Conservation (phyloP, 148 eudicot species). For the Chenopodium album region DNA sequence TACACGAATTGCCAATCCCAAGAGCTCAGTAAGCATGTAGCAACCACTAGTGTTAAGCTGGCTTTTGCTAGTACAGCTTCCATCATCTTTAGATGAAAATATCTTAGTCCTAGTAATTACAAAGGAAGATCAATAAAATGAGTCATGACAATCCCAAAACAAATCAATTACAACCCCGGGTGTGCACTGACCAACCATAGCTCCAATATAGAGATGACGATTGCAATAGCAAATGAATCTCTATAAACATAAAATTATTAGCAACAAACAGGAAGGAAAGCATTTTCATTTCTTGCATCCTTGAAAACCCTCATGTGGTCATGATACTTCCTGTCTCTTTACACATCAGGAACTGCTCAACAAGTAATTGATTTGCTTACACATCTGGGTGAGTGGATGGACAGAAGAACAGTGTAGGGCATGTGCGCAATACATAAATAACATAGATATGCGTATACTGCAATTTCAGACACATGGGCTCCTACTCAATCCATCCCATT, state of each 20-base stretch:
- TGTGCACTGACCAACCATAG: background rate
- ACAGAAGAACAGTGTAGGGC: no score
- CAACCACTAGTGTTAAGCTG: background rate
- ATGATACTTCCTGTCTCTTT: no score
- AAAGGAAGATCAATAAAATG: background rate
- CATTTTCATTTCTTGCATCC: background rate
- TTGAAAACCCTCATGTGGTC: background rate
- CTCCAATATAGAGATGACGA: background rate
- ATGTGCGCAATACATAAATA: no score
- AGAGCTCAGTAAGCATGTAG: background rate
- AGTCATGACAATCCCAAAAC: background rate
- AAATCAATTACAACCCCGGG: background rate
- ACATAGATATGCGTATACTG: no score
- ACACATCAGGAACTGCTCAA: background rate
- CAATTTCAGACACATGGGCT: background rate
- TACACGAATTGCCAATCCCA: background rate
- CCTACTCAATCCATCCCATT: constrained; percentile 9
- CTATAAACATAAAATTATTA: background rate
- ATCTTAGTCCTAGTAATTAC: background rate
- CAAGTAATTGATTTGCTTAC: background rate
- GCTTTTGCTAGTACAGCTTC: background rate
- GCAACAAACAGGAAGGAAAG: background rate
- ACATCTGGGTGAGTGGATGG: no score
- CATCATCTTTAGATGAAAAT: background rate
- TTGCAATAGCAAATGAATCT: background rate